These are phyloP conservation scores for Isoetes engelmannii DNA, from an alignment of 83 land plant species.

Conservation along the genomic window DNA sequence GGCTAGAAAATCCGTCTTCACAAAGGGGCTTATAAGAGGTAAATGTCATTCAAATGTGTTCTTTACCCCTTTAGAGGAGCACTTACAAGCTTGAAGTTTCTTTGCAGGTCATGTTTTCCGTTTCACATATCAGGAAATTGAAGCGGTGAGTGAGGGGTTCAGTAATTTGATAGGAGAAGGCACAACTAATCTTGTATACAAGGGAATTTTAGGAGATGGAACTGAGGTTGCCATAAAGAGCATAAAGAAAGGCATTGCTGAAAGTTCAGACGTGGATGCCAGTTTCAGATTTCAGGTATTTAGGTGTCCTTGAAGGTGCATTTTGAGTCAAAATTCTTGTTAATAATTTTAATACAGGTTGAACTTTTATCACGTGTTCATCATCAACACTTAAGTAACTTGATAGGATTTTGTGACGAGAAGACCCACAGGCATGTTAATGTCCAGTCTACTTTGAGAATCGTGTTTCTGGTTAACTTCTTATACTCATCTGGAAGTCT, in stretches of 20 bases:
- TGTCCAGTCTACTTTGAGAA: neutral
- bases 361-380: constrained; percentile 27
- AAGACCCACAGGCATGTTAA: constrained; percentile 16
- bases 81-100: too few species aligned
- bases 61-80: neutral
- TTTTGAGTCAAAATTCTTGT: neutral
- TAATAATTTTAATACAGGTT: constrained; percentile 7
- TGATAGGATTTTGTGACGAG: constrained; percentile 25
- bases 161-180: constrained; percentile 26
- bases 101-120: constrained; percentile 3
- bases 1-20: neutral
- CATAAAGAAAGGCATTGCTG: constrained; percentile 12
- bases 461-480: neutral
- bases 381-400: constrained; percentile 25
- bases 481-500: neutral
- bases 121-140: constrained; percentile 17
- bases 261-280: constrained; percentile 27
- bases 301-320: neutral
- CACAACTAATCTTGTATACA: constrained; percentile 20
- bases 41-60: neutral
- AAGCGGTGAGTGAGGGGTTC: constrained; percentile 17
- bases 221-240: constrained; percentile 22
- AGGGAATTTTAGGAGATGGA: constrained; percentile 22
- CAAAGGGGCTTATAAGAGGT: constrained; percentile 12
- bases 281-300: constrained; percentile 24